Percentiles rank a stretch among this genome's conserved stretches.
Conservation (phyloP, 148 eudicot genomes). For the Persicaria tinctoria region DNA sequence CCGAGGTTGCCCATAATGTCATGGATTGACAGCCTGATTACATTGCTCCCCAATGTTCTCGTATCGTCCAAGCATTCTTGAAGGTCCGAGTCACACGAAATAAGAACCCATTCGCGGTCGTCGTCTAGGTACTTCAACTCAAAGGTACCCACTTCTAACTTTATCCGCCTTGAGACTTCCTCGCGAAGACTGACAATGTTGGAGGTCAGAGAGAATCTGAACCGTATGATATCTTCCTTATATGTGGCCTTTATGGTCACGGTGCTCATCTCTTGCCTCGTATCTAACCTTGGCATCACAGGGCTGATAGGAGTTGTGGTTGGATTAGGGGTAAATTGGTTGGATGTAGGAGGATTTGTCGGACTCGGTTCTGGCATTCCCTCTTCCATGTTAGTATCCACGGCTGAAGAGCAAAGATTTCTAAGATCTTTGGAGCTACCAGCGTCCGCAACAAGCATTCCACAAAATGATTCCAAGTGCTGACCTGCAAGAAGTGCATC, state of each 20-base stretch:
- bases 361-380: conserved; percentile 27
- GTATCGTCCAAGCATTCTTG: conserved; percentile 62
- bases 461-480: conserved; percentile 35
- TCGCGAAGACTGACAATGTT: conserved; percentile 48
- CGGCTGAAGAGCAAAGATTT: conserved; percentile 35
- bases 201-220: conserved; percentile 41
- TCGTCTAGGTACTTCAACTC: conserved; percentile 84
- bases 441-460: conserved; percentile 52
- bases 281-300: conserved; percentile 34
- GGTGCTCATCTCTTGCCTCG: conserved; percentile 50
- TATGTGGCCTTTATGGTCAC: conserved; percentile 68
- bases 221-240: conserved; percentile 75
- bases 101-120: conserved; percentile 71
- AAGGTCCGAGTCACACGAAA: conserved; percentile 69
- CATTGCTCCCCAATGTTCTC: conserved; percentile 43
- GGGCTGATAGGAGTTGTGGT: conserved; percentile 18
- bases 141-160: conserved; percentile 64
- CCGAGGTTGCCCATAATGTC: conserved; percentile 46
- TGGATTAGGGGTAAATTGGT: conserved; percentile 21
- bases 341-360: conserved; percentile 18
- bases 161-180: conserved; percentile 71
- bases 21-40: conserved; percentile 50
- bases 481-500: conserved; percentile 14
- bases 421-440: conserved; percentile 66
- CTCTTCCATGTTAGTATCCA: conserved; percentile 32